phyloP scores from a whole-genome alignment of 177 flowering plant species.

The Telopea speciosissima region DNA sequence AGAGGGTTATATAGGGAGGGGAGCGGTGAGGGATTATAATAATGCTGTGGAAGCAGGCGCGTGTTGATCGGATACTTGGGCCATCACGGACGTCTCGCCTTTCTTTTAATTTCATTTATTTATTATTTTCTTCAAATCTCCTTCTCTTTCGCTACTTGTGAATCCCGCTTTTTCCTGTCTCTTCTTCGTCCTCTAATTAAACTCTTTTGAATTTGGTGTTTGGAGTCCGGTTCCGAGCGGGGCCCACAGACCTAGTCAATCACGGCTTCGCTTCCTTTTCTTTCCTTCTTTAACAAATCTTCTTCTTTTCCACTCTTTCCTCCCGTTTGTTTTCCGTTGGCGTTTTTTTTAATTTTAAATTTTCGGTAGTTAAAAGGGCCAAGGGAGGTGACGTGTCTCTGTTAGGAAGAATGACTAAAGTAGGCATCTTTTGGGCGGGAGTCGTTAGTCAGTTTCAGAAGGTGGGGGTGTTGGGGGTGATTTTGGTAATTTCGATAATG shows the following conservation, averaged over 20 bases:
- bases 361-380: too few species aligned
- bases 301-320: background rate
- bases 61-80: constrained; percentile 31
- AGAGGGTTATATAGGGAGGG: constrained; percentile 12
- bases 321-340: background rate
- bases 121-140: background rate
- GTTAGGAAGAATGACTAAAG: too few species aligned
- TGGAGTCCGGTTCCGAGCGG: constrained; percentile 28
- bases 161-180: background rate
- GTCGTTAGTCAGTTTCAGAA: too few species aligned
- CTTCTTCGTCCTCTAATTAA: constrained; percentile 12
- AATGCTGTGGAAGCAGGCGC: constrained; percentile 25
- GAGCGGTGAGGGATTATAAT: constrained; percentile 8
- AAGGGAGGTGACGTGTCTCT: too few species aligned
- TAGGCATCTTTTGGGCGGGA: too few species aligned
- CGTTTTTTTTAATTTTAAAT: background rate
- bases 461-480: too few species aligned
- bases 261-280: constrained; percentile 15
- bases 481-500: too few species aligned
- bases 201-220: constrained; percentile 26
- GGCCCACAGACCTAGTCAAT: constrained; percentile 27
- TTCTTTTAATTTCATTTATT: background rate
- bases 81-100: constrained; percentile 51
- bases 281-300: background rate
- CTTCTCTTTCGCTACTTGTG: background rate